These are phyloP conservation scores for Oligophagozyma castellii DNA, from an alignment of 1,139 yeast genomes.

Conservation along the genomic window DNA sequence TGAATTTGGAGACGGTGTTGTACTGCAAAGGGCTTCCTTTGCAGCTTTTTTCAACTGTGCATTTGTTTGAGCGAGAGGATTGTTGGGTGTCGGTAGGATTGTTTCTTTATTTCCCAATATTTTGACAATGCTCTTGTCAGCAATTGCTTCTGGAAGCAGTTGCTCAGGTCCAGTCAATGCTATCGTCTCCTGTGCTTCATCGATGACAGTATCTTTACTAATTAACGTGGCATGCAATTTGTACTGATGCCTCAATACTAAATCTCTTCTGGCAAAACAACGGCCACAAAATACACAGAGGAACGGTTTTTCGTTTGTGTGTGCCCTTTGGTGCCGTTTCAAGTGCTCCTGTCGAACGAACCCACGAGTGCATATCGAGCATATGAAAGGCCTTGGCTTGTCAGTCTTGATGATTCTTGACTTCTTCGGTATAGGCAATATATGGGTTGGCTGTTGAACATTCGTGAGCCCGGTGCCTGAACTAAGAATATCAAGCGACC, in stretches of 20 bases:
- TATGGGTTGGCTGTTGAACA: too few species aligned
- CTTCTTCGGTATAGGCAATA: conserved; percentile 77
- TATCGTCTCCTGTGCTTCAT: background rate
- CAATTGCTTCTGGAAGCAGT: conserved; percentile 4
- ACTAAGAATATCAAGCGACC: too few species aligned
- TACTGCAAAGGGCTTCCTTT: conserved; percentile 2
- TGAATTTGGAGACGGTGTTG: background rate
- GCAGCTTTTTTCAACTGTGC: conserved; percentile 19
- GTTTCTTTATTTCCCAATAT: conserved; percentile 28
- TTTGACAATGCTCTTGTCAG: conserved; percentile 22
- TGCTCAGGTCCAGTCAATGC: too few species aligned
- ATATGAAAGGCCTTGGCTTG: conserved; percentile 84
- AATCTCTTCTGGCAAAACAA: conserved; percentile 84
- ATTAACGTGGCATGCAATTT: conserved; percentile 63
- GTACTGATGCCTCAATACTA: conserved; percentile 85
- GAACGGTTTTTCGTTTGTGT: conserved; percentile 93
- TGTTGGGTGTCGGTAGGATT: conserved; percentile 25
- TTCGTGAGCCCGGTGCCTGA: too few species aligned
- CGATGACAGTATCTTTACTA: conserved; percentile 3
- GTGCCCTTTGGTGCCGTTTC: conserved; percentile 86
- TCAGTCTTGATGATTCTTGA: conserved; percentile 74
- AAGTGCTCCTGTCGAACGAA: conserved; percentile 92
- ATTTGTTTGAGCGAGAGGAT: conserved; percentile 17
- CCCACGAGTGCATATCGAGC: conserved; percentile 86
- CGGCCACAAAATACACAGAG: conserved; percentile 95